Percentiles rank a stretch among this genome's conserved stretches.
Conservation (phyloP, 768 basidiomycete species). For the Leccinum sublutescens region DNA sequence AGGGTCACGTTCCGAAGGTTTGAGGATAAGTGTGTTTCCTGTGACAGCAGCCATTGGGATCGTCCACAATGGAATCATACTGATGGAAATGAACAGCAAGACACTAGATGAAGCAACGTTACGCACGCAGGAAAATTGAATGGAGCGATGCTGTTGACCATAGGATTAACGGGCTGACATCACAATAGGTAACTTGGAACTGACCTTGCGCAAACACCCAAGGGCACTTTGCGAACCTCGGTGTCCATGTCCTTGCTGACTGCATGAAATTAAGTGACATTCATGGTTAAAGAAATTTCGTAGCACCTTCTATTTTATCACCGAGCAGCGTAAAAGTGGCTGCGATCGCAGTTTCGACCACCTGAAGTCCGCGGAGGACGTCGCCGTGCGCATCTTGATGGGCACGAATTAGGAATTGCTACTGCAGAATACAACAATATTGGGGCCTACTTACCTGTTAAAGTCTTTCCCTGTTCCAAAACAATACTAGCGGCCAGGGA, state of each 20-base stretch:
- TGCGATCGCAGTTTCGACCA: conserved; percentile 76
- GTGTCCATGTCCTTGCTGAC: conserved; percentile 98
- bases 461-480: too few species aligned
- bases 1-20: conserved; percentile 97
- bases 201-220: conserved; percentile 81
- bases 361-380: conserved; percentile 88
- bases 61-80: conserved; percentile 97
- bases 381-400: conserved; percentile 88
- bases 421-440: not conserved
- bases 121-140: conserved; percentile 89
- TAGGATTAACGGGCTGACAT: conserved; percentile 1
- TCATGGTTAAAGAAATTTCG: not conserved
- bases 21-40: conserved; percentile 92
- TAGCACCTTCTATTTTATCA: conserved; percentile 84
- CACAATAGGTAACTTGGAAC: conserved; percentile 3
- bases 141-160: conserved; percentile 60
- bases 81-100: conserved; percentile 26
- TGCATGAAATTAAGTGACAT: conserved; percentile 30
- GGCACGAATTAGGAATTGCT: not conserved
- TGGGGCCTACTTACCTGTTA: too few species aligned
- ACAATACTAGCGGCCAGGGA: too few species aligned
- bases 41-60: conserved; percentile 87
- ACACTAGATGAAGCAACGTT: not conserved
- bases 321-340: conserved; percentile 86
- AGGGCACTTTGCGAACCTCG: conserved; percentile 74